These are phyloP conservation scores for Tetrahymena thermophila DNA, from an alignment of 73 alveolate species.

Conservation along the genomic window DNA sequence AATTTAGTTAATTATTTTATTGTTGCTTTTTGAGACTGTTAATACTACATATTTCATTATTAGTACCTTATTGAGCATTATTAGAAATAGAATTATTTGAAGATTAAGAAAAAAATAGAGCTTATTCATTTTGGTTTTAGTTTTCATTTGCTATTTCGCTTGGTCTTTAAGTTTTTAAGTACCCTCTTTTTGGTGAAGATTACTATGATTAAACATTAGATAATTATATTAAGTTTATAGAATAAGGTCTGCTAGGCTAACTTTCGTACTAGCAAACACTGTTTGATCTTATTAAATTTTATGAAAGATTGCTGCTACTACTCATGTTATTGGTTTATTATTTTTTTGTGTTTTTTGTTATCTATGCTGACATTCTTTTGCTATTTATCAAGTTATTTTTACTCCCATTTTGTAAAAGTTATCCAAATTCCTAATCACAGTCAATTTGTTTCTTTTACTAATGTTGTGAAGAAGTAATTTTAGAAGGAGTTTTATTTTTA, in stretches of 20 bases:
- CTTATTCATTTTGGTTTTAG: not conserved
- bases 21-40: not conserved
- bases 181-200: not conserved
- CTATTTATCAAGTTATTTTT: not conserved
- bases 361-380: not conserved
- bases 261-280: not conserved
- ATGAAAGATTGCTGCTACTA: not conserved
- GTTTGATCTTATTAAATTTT: not conserved
- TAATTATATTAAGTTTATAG: not conserved
- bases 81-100: not conserved
- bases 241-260: not conserved
- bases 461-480: not conserved
- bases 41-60: not conserved
- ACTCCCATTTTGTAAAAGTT: not conserved
- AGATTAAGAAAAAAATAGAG: not conserved
- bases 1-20: too few relatives aligned
- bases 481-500: not conserved
- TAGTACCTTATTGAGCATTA: not conserved
- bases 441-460: not conserved
- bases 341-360: not conserved
- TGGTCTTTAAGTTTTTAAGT: not conserved
- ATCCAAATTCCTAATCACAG: not conserved
- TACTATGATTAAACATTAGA: not conserved
- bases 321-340: not conserved
- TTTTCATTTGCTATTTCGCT: not conserved